Evolutionary conservation across 2,329 filamentous ascomycete species (phyloP).

Genomic region (Coniochaeta sp.): DNA sequence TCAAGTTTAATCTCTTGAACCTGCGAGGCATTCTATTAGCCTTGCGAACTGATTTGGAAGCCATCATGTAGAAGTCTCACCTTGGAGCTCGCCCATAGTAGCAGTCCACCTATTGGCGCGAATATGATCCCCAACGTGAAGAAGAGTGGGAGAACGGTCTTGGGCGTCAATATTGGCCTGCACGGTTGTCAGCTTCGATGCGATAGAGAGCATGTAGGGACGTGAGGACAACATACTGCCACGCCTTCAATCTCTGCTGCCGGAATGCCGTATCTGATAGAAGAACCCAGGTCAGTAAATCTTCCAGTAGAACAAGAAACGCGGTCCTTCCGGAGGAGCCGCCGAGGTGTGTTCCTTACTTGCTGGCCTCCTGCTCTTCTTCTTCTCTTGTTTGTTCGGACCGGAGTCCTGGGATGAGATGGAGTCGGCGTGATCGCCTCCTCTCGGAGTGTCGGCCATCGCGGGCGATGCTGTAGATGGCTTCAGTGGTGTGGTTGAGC

Average conservation of each 20-base stretch:
- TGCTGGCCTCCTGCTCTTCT: conserved; percentile 85
- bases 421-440: conserved; percentile 42
- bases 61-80: background rate
- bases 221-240: conserved; percentile 65
- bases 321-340: background rate
- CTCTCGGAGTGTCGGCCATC: conserved; percentile 42
- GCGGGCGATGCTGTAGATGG: conserved; percentile 10
- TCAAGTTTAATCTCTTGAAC: conserved; percentile 88
- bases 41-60: background rate
- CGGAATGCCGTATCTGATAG: conserved; percentile 83
- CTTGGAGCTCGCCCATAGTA: conserved; percentile 68
- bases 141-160: conserved; percentile 80
- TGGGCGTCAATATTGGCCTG: conserved; percentile 27
- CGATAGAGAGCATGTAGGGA: background rate
- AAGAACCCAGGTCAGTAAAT: background rate
- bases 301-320: background rate
- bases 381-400: conserved; percentile 57
- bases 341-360: conserved; percentile 50
- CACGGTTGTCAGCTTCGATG: conserved; percentile 7
- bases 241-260: conserved; percentile 95
- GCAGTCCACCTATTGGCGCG: conserved; percentile 80
- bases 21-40: conserved; percentile 32
- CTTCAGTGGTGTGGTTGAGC: conserved; percentile 1
- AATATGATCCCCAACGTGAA: conserved; percentile 88
- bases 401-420: conserved; percentile 47